Evolutionary conservation across 768 basidiomycete species (phyloP).

Genomic region (Podaxis sp.): DNA sequence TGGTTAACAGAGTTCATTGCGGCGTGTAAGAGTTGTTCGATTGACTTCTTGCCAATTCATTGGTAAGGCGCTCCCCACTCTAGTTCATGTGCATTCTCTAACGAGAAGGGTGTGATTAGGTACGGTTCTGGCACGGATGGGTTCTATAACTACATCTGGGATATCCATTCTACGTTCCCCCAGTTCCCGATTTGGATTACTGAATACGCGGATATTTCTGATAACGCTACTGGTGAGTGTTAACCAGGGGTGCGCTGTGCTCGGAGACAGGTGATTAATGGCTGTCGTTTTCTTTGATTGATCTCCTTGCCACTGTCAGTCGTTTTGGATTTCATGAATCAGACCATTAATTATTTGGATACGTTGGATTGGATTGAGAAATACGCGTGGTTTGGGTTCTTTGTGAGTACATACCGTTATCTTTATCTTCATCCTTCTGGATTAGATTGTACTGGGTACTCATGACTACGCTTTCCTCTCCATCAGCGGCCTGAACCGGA

Average conservation of each 20-base stretch:
- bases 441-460: neutral
- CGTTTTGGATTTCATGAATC: slow-evolving; percentile 54
- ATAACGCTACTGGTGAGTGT: slow-evolving; percentile 36
- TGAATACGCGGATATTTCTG: slow-evolving; percentile 57
- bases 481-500: slow-evolving; percentile 39
- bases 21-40: slow-evolving; percentile 48
- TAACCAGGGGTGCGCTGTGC: neutral
- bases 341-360: slow-evolving; percentile 56
- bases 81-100: neutral
- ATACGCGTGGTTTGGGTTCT: slow-evolving; percentile 63
- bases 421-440: slow-evolving; percentile 12
- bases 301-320: slow-evolving; percentile 26
- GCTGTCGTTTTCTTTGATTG: neutral
- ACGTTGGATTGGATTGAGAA: slow-evolving; percentile 55
- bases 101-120: slow-evolving; percentile 27
- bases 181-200: slow-evolving; percentile 61
- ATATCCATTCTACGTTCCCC: slow-evolving; percentile 49
- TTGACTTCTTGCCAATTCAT: slow-evolving; percentile 51
- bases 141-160: slow-evolving; percentile 54
- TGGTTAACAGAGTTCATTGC: slow-evolving; percentile 55
- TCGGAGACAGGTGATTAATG: neutral
- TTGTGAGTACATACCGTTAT: slow-evolving; percentile 27
- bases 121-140: slow-evolving; percentile 56
- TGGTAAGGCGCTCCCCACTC: slow-evolving; percentile 30
- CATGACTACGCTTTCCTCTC: neutral